Conservation (phyloP, 331 rosid genomes). For the Ulmus americana region DNA sequence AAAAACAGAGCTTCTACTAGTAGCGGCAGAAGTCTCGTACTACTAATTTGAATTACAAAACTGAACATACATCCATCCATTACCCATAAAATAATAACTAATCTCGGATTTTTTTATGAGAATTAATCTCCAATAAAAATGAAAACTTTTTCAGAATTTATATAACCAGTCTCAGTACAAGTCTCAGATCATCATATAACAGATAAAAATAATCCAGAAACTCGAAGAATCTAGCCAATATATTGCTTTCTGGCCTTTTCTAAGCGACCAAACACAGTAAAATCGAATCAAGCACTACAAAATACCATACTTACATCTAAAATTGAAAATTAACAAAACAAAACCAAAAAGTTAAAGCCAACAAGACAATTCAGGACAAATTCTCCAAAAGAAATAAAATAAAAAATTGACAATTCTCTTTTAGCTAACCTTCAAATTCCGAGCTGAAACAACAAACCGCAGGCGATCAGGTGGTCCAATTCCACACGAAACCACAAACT, state of each 20-base stretch:
- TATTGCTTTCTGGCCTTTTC: constrained; percentile 4
- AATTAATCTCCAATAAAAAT: not conserved
- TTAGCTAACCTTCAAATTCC: constrained; percentile 5
- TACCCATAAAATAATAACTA: not conserved
- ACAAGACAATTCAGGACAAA: not conserved
- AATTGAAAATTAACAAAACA: not conserved
- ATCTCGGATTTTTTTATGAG: not conserved
- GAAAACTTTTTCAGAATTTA: not conserved
- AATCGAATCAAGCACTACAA: not conserved
- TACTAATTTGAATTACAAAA: too few relatives aligned
- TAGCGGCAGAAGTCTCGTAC: too few relatives aligned
- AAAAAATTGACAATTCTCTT: not conserved
- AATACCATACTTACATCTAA: not conserved
- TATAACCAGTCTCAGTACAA: too few relatives aligned
- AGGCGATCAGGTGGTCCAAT: constrained; percentile 20
- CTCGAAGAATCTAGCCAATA: not conserved
- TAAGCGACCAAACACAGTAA: constrained; percentile 13
- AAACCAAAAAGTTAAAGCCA: not conserved
- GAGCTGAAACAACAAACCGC: constrained; percentile 25
- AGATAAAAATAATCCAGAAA: not conserved
- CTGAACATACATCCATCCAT: too few relatives aligned
- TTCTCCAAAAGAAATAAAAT: not conserved
- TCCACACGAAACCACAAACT: not conserved
- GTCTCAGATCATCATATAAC: not conserved
- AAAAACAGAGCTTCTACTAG: too few relatives aligned